These are phyloP conservation scores for Ascochyta fabae DNA, from an alignment of 2,329 filamentous ascomycete genomes.

Conservation along the genomic window DNA sequence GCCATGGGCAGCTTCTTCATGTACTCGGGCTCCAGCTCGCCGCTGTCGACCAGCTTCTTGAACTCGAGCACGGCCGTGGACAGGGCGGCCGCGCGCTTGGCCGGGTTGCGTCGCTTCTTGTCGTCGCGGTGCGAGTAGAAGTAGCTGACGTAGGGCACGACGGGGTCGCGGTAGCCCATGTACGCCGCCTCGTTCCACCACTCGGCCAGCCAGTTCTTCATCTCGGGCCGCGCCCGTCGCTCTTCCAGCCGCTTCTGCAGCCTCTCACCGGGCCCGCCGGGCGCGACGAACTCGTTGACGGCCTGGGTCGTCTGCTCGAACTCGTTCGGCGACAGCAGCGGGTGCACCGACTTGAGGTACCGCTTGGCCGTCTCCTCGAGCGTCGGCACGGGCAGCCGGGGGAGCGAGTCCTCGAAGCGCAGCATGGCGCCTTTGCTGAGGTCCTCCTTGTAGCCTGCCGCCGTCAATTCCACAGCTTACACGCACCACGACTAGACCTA, in stretches of 20 bases:
- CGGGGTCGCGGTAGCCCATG: conserved; percentile 89
- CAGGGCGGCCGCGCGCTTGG: conserved; percentile 91
- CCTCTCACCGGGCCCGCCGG: conserved; percentile 80
- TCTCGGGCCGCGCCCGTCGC: conserved; percentile 76
- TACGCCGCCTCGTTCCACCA: conserved; percentile 99
- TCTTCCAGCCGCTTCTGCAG: conserved; percentile 89
- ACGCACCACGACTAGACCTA: conserved; percentile 33
- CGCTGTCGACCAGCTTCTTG: conserved; percentile 86
- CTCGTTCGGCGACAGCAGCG: conserved; percentile 72
- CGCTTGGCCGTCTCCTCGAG: conserved; percentile 82
- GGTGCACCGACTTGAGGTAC: conserved; percentile 81
- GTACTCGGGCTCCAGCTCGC: conserved; percentile 91
- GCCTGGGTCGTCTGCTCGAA: conserved; percentile 78
- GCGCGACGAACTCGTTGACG: conserved; percentile 85
- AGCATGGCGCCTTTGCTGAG: conserved; percentile 80
- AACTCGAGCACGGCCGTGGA: conserved; percentile 87
- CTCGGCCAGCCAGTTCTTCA: conserved; percentile 93
- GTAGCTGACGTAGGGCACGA: conserved; percentile 98
- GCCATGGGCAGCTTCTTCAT: conserved; percentile 98
- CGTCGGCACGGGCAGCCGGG: conserved; percentile 77
- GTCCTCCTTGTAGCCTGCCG: conserved; percentile 78
- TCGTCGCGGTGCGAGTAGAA: conserved; percentile 99
- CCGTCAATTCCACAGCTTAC: conserved; percentile 5
- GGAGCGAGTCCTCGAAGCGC: conserved; percentile 85
- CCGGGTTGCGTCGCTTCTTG: conserved; percentile 81